These are phyloP conservation scores for Hypholoma sublateritium DNA, from an alignment of 768 basidiomycete species.

Conservation along the genomic window DNA sequence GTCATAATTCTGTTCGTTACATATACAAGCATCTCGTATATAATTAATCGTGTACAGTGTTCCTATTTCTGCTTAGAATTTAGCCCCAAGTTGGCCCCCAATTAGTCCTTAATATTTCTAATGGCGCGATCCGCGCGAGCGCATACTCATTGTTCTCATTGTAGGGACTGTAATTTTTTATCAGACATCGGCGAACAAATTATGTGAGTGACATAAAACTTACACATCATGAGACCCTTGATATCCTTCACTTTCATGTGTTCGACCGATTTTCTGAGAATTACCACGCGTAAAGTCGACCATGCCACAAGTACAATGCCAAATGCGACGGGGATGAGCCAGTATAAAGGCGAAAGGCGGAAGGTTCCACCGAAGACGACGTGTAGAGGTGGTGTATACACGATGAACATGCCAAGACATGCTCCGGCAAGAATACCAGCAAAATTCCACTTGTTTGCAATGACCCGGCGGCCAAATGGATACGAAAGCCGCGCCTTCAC, in stretches of 20 bases:
- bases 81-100: too few relatives aligned
- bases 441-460: conserved; percentile 67
- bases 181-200: background rate
- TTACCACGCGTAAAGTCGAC: conserved; percentile 57
- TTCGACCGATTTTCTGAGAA: conserved; percentile 56
- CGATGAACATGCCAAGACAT: conserved; percentile 63
- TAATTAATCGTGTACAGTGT: too few relatives aligned
- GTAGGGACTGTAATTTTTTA: conserved; percentile 48
- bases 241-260: conserved; percentile 61
- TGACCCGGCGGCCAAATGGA: conserved; percentile 59
- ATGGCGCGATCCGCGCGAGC: conserved; percentile 35
- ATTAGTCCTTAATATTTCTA: background rate
- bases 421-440: conserved; percentile 61
- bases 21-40: too few relatives aligned
- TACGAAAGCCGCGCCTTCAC: conserved; percentile 63
- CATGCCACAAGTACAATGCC: conserved; percentile 55
- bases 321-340: conserved; percentile 65
- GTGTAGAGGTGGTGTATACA: conserved; percentile 69
- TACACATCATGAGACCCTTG: conserved; percentile 72
- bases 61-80: too few relatives aligned
- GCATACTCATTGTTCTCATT: conserved; percentile 64
- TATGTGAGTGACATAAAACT: conserved; percentile 23
- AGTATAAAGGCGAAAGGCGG: conserved; percentile 61
- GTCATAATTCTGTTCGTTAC: too few relatives aligned
- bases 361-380: conserved; percentile 66